phyloP scores from a whole-genome alignment of 2,329 filamentous ascomycete species.

The Alternaria sp. region DNA sequence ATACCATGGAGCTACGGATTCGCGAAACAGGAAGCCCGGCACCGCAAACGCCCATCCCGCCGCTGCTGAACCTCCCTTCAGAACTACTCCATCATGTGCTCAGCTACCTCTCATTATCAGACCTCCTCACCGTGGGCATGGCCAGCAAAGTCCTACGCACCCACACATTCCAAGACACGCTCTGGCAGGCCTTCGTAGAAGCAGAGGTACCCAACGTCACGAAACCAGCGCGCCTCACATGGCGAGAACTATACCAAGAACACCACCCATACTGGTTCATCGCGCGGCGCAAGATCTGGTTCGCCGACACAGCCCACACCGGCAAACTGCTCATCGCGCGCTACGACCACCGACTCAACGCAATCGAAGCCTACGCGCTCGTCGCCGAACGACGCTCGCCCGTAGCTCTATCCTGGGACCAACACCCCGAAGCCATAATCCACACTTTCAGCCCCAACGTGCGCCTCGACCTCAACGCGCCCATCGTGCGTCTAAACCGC shows the following conservation, averaged over 20 bases:
- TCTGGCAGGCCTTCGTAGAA: slow-evolving; percentile 76
- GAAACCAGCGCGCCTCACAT: slow-evolving; percentile 66
- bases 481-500: slow-evolving; percentile 59
- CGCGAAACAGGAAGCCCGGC: background rate
- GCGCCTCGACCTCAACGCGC: slow-evolving; percentile 75
- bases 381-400: slow-evolving; percentile 67
- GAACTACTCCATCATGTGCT: slow-evolving; percentile 80
- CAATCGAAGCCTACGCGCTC: slow-evolving; percentile 81
- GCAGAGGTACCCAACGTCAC: slow-evolving; percentile 60
- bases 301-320: slow-evolving; percentile 73
- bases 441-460: slow-evolving; percentile 75
- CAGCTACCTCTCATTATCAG: slow-evolving; percentile 66
- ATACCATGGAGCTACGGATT: background rate
- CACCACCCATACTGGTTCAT: slow-evolving; percentile 89
- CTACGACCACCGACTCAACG: slow-evolving; percentile 74
- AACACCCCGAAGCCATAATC: slow-evolving; percentile 70
- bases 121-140: slow-evolving; percentile 65
- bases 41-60: slow-evolving; percentile 8
- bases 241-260: slow-evolving; percentile 72
- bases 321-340: slow-evolving; percentile 79
- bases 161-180: slow-evolving; percentile 68
- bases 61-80: slow-evolving; percentile 66
- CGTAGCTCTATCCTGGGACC: slow-evolving; percentile 67
- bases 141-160: slow-evolving; percentile 67
- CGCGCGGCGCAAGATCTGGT: slow-evolving; percentile 81